These are phyloP conservation scores for Eutypella sp. DNA, from an alignment of 2,329 filamentous ascomycete species.

Conservation along the genomic window DNA sequence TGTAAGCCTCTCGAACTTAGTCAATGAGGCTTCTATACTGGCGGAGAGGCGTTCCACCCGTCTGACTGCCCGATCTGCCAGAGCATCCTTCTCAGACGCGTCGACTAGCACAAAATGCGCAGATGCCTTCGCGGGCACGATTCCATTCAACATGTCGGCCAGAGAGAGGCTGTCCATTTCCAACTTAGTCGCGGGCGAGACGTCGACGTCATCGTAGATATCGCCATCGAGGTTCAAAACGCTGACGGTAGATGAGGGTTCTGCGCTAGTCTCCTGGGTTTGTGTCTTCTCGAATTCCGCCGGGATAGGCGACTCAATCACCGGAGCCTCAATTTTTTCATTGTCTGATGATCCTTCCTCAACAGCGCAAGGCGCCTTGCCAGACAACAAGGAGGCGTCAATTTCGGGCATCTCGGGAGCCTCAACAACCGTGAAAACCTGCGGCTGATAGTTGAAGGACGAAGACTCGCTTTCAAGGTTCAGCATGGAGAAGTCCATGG, in stretches of 20 bases:
- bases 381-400: conserved; percentile 59
- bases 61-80: conserved; percentile 40
- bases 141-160: conserved; percentile 45
- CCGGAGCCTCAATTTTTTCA: conserved; percentile 52
- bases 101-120: conserved; percentile 62
- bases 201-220: conserved; percentile 51
- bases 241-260: conserved; percentile 20
- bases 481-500: conserved; percentile 71
- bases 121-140: conserved; percentile 60
- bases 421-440: conserved; percentile 69
- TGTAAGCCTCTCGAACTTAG: conserved; percentile 33
- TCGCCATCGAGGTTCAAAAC: conserved; percentile 42
- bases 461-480: conserved; percentile 43
- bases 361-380: conserved; percentile 59
- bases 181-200: conserved; percentile 30
- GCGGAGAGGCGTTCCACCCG: conserved; percentile 46
- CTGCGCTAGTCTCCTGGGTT: conserved; percentile 21
- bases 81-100: conserved; percentile 42
- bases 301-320: conserved; percentile 43
- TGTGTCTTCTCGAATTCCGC: conserved; percentile 26
- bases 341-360: conserved; percentile 41
- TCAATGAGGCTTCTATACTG: conserved; percentile 30
- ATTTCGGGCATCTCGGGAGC: conserved; percentile 63
- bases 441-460: conserved; percentile 58
- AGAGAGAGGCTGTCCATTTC: conserved; percentile 37